These are phyloP conservation scores for Aristolochia californica DNA, from an alignment of 164 flowering plant genomes.

Conservation along the genomic window DNA sequence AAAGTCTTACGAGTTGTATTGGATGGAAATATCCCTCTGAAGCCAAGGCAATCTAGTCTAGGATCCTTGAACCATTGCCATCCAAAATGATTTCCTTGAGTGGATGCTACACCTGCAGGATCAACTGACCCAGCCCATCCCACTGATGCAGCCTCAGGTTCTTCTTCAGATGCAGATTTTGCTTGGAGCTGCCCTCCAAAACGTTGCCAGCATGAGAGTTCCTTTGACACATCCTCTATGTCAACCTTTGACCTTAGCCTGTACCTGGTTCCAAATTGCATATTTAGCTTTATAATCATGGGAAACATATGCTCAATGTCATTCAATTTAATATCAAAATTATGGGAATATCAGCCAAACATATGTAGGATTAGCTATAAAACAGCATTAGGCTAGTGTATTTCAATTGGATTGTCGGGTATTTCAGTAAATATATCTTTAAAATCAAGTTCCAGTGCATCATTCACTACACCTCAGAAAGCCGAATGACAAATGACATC, in stretches of 20 bases:
- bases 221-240: constrained; percentile 60
- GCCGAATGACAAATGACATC: too few relatives aligned
- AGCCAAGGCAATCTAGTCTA: constrained; percentile 72
- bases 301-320: too few relatives aligned
- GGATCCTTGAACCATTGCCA: constrained; percentile 94
- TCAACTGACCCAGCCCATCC: constrained; percentile 73
- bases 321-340: too few relatives aligned
- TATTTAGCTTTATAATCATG: neutral
- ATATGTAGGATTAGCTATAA: too few relatives aligned
- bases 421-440: too few relatives aligned
- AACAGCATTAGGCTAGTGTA: too few relatives aligned
- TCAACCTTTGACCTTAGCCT: constrained; percentile 88
- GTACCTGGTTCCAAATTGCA: constrained; percentile 35
- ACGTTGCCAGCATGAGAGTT: constrained; percentile 87
- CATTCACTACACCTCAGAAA: too few relatives aligned
- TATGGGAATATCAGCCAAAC: too few relatives aligned
- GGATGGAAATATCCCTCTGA: constrained; percentile 78
- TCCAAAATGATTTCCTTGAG: constrained; percentile 47
- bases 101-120: constrained; percentile 41
- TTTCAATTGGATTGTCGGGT: too few relatives aligned
- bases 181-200: constrained; percentile 45
- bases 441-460: too few relatives aligned
- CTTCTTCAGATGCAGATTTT: constrained; percentile 36
- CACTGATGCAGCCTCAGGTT: constrained; percentile 60
- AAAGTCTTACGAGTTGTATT: constrained; percentile 44